Percentiles rank a stretch among this genome's conserved stretches.
Conservation (phyloP, 306 rosid genomes). For the Cicer arietinum region DNA sequence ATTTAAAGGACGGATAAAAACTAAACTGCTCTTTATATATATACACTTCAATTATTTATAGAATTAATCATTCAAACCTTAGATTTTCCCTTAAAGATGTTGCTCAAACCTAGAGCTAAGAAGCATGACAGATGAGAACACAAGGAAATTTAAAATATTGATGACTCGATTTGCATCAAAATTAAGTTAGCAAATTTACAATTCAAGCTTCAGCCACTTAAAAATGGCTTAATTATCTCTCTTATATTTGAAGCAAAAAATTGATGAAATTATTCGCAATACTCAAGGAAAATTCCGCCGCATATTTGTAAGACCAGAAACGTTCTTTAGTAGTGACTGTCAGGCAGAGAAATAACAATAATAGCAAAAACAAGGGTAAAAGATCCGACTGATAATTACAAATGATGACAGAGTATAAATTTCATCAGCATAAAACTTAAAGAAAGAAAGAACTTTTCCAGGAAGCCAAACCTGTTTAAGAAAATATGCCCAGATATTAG, state of each 20-base stretch:
- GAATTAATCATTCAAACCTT: conserved; percentile 2
- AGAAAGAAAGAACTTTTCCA: background rate
- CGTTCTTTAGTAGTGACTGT: conserved; percentile 13
- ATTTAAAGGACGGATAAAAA: background rate
- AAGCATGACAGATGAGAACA: conserved; percentile 7
- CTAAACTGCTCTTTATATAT: conserved; percentile 6
- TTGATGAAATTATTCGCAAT: background rate
- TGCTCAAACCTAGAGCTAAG: conserved; percentile 4
- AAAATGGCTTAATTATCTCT: conserved; percentile 7
- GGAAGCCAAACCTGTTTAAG: conserved; percentile 72
- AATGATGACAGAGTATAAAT: conserved; percentile 21
- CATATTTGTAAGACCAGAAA: conserved; percentile 7
- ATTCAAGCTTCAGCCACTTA: conserved; percentile 22
- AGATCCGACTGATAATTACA: conserved; percentile 19
- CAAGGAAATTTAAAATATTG: conserved; percentile 1
- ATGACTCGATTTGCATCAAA: conserved; percentile 22
- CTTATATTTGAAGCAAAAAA: conserved; percentile 2
- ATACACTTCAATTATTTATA: background rate
- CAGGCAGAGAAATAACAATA: conserved; percentile 13
- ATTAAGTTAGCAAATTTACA: conserved; percentile 3
- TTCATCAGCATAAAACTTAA: conserved; percentile 26
- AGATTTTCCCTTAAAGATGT: background rate
- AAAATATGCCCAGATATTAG: conserved; percentile 87
- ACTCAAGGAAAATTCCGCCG: background rate
- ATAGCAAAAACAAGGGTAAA: background rate